These are phyloP conservation scores for Colletotrichum sp. DNA, from an alignment of 2,329 filamentous ascomycete species.

Conservation along the genomic window DNA sequence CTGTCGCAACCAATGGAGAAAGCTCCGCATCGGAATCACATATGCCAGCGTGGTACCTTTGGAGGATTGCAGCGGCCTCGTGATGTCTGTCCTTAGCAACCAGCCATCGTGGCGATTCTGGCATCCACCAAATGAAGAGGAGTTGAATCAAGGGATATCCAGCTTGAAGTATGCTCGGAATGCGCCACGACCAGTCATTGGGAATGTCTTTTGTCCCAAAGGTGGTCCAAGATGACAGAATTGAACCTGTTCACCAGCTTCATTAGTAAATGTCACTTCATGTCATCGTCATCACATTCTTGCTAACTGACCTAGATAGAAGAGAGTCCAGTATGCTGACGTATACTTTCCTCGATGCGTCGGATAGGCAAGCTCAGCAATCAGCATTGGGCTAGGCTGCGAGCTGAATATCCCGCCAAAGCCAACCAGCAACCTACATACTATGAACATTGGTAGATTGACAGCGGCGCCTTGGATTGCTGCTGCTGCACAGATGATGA, in stretches of 20 bases:
- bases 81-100: not conserved
- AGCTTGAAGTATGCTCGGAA: slow-evolving; percentile 30
- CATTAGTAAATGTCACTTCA: too few species aligned
- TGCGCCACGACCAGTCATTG: slow-evolving; percentile 29
- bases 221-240: slow-evolving; percentile 32
- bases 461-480: slow-evolving; percentile 35
- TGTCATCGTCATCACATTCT: not conserved
- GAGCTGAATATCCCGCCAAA: slow-evolving; percentile 33
- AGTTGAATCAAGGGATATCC: slow-evolving; percentile 26
- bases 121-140: slow-evolving; percentile 25
- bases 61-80: slow-evolving; percentile 20
- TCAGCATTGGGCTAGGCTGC: slow-evolving; percentile 35
- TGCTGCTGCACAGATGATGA: slow-evolving; percentile 33
- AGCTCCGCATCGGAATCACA: slow-evolving; percentile 26
- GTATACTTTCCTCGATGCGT: slow-evolving; percentile 37
- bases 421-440: slow-evolving; percentile 34
- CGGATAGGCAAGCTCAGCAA: slow-evolving; percentile 38
- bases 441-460: slow-evolving; percentile 32
- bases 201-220: slow-evolving; percentile 30
- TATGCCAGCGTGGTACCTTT: slow-evolving; percentile 30
- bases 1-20: slow-evolving; percentile 42
- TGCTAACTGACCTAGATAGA: not conserved
- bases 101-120: slow-evolving; percentile 28
- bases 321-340: slow-evolving; percentile 36
- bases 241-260: not conserved